phyloP scores from a whole-genome alignment of 345 rosid genomes.

The Carallia brachiata region DNA sequence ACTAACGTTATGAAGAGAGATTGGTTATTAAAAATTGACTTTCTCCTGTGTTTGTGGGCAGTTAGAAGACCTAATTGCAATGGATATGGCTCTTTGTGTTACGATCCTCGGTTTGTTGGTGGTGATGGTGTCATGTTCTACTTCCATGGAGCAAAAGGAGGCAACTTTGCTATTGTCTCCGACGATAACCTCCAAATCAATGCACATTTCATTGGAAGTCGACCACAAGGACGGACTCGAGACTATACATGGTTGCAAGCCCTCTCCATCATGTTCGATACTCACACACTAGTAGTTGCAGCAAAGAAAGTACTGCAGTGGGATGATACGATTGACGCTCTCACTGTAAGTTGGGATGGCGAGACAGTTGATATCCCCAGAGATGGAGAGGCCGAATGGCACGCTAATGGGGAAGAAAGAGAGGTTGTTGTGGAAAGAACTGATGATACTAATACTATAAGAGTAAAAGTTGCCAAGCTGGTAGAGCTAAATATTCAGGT shows the following conservation, averaged over 20 bases:
- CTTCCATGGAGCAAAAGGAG: slow-evolving; percentile 82
- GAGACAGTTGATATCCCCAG: slow-evolving; percentile 53
- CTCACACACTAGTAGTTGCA: slow-evolving; percentile 61
- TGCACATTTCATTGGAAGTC: slow-evolving; percentile 82
- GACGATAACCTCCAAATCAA: slow-evolving; percentile 76
- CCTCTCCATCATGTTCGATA: slow-evolving; percentile 61
- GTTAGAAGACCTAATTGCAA: slow-evolving; percentile 70
- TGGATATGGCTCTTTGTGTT: slow-evolving; percentile 82
- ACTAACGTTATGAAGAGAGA: too few relatives aligned
- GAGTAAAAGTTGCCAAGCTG: slow-evolving; percentile 44
- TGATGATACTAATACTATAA: slow-evolving; percentile 43
- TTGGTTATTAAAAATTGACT: too few relatives aligned
- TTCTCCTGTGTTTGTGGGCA: slow-evolving; percentile 19
- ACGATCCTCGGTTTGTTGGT: slow-evolving; percentile 78
- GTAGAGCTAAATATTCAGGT: slow-evolving; percentile 47
- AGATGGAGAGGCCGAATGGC: slow-evolving; percentile 71
- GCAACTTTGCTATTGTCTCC: slow-evolving; percentile 81
- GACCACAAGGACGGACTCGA: slow-evolving; percentile 71
- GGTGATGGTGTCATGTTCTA: slow-evolving; percentile 92
- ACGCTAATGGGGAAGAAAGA: slow-evolving; percentile 28
- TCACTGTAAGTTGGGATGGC: slow-evolving; percentile 50
- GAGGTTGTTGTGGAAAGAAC: slow-evolving; percentile 58
- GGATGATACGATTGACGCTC: slow-evolving; percentile 58
- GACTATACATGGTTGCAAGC: slow-evolving; percentile 96
- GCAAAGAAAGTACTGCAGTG: slow-evolving; percentile 53